phyloP scores from a whole-genome alignment of 2,329 filamentous ascomycete genomes.

The Colletotrichum cordylinicola region DNA sequence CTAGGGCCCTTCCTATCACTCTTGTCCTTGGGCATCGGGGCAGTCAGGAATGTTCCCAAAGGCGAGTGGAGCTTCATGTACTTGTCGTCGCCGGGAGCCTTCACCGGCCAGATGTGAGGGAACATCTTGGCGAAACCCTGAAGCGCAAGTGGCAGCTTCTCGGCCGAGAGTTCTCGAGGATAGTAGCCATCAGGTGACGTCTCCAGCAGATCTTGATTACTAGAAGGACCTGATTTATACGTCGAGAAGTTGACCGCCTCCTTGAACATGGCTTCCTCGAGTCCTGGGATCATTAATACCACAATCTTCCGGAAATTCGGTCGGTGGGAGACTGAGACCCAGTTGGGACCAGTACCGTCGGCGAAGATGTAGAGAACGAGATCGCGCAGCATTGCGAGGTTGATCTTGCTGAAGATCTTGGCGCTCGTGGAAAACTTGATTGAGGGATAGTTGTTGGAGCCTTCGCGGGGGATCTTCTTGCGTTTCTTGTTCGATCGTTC shows the following conservation, averaged over 20 bases:
- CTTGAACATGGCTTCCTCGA: conserved; percentile 91
- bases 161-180: conserved; percentile 57
- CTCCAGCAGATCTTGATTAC: conserved; percentile 30
- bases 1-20: conserved; percentile 62
- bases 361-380: conserved; percentile 71
- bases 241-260: conserved; percentile 55
- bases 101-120: conserved; percentile 86
- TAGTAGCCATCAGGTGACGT: conserved; percentile 65
- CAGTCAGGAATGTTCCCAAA: conserved; percentile 81
- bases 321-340: conserved; percentile 67
- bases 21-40: conserved; percentile 71
- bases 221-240: conserved; percentile 39
- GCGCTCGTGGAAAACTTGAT: conserved; percentile 63
- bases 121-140: conserved; percentile 83
- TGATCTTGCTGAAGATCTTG: conserved; percentile 66
- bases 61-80: conserved; percentile 85
- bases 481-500: conserved; percentile 60
- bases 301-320: conserved; percentile 80
- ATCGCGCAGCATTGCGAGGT: conserved; percentile 66
- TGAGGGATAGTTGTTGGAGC: conserved; percentile 63
- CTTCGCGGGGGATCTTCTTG: conserved; percentile 65
- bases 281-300: conserved; percentile 87
- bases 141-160: conserved; percentile 58
- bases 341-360: conserved; percentile 68
- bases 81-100: conserved; percentile 84